Base-by-base conservation (phyloP, 1,284 basidiomycete genomes). In the Gymnopus androsaceus region DNA sequence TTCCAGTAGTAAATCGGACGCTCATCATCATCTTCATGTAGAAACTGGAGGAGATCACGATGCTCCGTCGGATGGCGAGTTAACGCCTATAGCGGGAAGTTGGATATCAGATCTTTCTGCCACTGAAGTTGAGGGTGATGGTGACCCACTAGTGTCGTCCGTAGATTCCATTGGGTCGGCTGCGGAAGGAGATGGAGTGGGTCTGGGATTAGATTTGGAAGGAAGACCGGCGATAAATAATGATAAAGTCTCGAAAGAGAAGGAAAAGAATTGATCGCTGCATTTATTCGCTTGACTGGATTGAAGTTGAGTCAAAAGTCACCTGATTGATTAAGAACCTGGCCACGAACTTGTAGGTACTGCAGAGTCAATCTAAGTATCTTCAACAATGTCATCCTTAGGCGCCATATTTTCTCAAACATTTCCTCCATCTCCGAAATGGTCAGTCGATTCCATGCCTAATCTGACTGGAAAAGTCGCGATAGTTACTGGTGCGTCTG, bases 21-120 rank as follows among this genome's bases (percentile, higher is more conserved):
- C 7, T 41, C 41, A 4, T 42, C 28, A 25, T 45, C 42, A 6
- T 48, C 33, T 11, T 31, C 30, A 17, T 28, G 25, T 15, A 31
- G 28, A 27, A 17, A 3, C 5, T 6, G 9, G 2, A 31, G 31
- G 21, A 28, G 36, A 50, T 30, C n/a, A 37, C 7, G 36, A 42
- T 3, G n/a, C 19, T 44, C 71, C 65, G 49, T 63, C 67, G 17
- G 79, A 81, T 31, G 85, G 85, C 4, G 79, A 81, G 46, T 70
- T 80, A 41, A 86, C 85, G 48, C 84, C 86, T 0, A 87, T 83
- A 0, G 79, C 79, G 9, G 85, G 82, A 30, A 87, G 84, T 65
- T 87, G 86, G 85, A 86, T 82, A 51, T 56, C 48, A 28, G 48
- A 40, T 31, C 48, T 40, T 25, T 41, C 40, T 45, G 38, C 34